phyloP scores from a whole-genome alignment of 306 rosid species.

The Gillenia trifoliata region DNA sequence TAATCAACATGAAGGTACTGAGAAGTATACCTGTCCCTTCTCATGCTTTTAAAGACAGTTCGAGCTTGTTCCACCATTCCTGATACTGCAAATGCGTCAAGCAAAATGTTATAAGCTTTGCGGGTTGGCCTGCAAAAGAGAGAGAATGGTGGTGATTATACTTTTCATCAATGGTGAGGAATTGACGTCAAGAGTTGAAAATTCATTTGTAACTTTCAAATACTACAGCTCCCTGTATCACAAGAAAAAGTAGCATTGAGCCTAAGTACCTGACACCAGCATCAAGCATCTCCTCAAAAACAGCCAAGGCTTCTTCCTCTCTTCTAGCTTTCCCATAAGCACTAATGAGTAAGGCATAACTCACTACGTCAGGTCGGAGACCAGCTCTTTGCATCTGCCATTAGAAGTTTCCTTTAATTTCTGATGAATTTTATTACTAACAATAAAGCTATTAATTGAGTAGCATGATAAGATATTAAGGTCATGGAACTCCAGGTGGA shows the following conservation, averaged over 20 bases:
- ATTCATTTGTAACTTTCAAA: not conserved
- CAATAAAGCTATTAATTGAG: not conserved
- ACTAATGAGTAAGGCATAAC: slow-evolving; percentile 78
- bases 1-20: slow-evolving; percentile 9
- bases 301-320: slow-evolving; percentile 97
- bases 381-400: slow-evolving; percentile 97
- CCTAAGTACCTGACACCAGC: slow-evolving; percentile 82
- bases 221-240: not conserved
- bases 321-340: slow-evolving; percentile 97
- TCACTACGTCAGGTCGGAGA: slow-evolving; percentile 81
- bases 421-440: slow-evolving; percentile 26
- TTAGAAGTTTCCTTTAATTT: slow-evolving; percentile 45
- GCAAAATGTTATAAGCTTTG: slow-evolving; percentile 88
- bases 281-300: slow-evolving; percentile 96
- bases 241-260: not conserved
- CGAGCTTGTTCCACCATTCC: slow-evolving; percentile 97
- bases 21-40: slow-evolving; percentile 74
- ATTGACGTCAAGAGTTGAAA: not conserved
- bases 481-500: not conserved
- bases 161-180: slow-evolving; percentile 2
- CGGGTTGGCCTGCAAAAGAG: slow-evolving; percentile 68
- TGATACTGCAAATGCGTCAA: slow-evolving; percentile 86
- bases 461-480: not conserved
- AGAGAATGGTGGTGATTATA: not conserved
- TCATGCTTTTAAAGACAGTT: slow-evolving; percentile 84